A percentile compares a stretch with the other conserved stretches of the same genome.
Conservation (phyloP, 2,329 filamentous ascomycete species). For the Xylaria sp. region DNA sequence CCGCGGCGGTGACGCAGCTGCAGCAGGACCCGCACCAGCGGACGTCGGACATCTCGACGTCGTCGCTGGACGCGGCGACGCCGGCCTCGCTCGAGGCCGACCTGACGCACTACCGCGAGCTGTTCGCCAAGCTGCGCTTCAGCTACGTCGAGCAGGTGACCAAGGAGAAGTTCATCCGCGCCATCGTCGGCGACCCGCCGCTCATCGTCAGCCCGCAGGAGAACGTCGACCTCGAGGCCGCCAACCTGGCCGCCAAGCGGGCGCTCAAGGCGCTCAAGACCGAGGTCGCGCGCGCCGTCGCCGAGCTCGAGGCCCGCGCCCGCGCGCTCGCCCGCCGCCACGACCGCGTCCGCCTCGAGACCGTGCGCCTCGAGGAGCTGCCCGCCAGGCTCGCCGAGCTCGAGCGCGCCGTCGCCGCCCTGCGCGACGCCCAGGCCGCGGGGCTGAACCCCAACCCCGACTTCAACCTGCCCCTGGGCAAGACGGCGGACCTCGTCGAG, state of each 20-base stretch:
- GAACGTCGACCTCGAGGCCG: conserved; percentile 74
- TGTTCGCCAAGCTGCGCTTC: conserved; percentile 95
- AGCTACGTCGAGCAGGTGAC: conserved; percentile 98
- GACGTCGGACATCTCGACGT: conserved; percentile 72
- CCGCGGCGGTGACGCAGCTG: conserved; percentile 50
- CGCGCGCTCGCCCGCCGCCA: conserved; percentile 60
- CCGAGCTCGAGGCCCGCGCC: conserved; percentile 69
- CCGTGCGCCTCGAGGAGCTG: conserved; percentile 51
- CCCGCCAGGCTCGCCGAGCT: conserved; percentile 53
- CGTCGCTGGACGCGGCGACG: conserved; percentile 66
- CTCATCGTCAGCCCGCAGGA: conserved; percentile 81
- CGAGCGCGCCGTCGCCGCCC: conserved; percentile 49
- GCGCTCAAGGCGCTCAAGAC: conserved; percentile 78
- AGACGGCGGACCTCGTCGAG: conserved; percentile 58
- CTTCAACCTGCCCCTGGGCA: conserved; percentile 59
- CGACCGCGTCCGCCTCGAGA: conserved; percentile 53
- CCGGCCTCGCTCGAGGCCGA: conserved; percentile 82
- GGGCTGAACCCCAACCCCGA: conserved; percentile 45
- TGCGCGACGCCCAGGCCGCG: conserved; percentile 46
- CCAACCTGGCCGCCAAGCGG: conserved; percentile 71
- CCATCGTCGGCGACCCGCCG: conserved; percentile 88
- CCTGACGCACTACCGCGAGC: conserved; percentile 86
- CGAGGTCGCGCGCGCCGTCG: conserved; percentile 74
- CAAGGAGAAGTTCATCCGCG: conserved; percentile 95
- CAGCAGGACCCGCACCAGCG: conserved; percentile 52